Evolutionary conservation across 2,329 filamentous ascomycete genomes (phyloP).

Genomic region (Pestalotiopsis sp.): DNA sequence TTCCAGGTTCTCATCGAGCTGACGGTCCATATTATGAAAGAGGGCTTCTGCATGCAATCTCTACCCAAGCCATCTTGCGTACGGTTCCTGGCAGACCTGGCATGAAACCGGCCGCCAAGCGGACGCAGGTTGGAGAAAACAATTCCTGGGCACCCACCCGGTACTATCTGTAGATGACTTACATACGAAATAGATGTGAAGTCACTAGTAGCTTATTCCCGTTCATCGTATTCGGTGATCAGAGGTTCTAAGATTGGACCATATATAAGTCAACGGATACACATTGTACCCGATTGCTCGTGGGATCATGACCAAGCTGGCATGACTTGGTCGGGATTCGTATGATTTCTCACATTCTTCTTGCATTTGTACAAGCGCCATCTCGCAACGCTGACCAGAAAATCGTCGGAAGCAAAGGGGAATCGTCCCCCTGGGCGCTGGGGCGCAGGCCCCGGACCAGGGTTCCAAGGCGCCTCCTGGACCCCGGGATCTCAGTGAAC

Average conservation of each 20-base stretch:
- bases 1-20: not conserved
- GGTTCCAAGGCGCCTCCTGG: constrained; percentile 5
- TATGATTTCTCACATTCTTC: not conserved
- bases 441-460: not conserved
- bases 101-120: not conserved
- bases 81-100: not conserved
- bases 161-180: not conserved
- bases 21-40: not conserved
- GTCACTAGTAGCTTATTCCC: not conserved
- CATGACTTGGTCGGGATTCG: not conserved
- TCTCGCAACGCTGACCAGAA: constrained; percentile 11
- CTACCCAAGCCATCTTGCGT: not conserved
- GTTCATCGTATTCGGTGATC: not conserved
- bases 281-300: not conserved
- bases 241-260: not conserved
- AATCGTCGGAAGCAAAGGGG: constrained; percentile 9
- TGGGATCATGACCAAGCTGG: not conserved
- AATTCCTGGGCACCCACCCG: not conserved
- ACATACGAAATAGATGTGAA: not conserved
- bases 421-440: not conserved
- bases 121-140: not conserved
- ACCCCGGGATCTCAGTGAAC: constrained; percentile 12
- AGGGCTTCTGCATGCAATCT: not conserved
- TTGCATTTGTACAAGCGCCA: not conserved
- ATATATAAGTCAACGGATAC: not conserved